Evolutionary conservation across 2,329 filamentous ascomycete genomes (phyloP).

Genomic region (Plenodomus tracheiphilus): DNA sequence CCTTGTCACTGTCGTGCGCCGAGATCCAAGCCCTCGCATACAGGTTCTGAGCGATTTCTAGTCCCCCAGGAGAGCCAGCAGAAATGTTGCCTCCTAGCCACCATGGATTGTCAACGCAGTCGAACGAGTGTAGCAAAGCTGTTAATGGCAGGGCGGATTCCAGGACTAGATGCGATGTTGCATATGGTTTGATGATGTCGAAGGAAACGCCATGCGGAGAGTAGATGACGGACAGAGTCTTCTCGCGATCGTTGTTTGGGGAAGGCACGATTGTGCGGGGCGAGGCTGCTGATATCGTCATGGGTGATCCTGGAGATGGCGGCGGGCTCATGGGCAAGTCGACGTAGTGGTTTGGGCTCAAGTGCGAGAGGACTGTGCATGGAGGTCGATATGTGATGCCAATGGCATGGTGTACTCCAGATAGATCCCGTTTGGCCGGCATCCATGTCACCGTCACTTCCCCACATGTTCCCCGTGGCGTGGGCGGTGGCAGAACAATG

Average conservation of each 20-base stretch:
- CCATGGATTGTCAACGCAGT: constrained; percentile 62
- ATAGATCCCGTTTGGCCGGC: constrained; percentile 62
- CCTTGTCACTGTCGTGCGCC: constrained; percentile 64
- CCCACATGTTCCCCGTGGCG: constrained; percentile 59
- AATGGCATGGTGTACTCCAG: constrained; percentile 66
- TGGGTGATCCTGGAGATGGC: constrained; percentile 36
- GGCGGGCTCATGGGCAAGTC: constrained; percentile 45
- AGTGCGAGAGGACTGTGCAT: constrained; percentile 40
- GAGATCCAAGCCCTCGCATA: constrained; percentile 63
- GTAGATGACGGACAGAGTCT: constrained; percentile 64
- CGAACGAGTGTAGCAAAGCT: constrained; percentile 67
- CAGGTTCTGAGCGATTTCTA: constrained; percentile 59
- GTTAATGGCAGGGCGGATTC: constrained; percentile 65
- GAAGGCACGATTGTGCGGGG: constrained; percentile 39
- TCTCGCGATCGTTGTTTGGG: constrained; percentile 40
- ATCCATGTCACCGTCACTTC: constrained; percentile 74
- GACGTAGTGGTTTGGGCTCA: constrained; percentile 38
- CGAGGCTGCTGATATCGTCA: constrained; percentile 35
- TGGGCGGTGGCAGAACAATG: constrained; percentile 59
- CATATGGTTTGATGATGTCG: constrained; percentile 58
- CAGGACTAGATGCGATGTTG: constrained; percentile 59
- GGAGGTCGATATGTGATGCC: constrained; percentile 73
- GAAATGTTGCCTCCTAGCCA: constrained; percentile 64
- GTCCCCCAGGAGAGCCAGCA: constrained; percentile 60
- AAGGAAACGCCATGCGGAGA: constrained; percentile 66